A percentile compares a stretch with the other conserved stretches of the same genome.
Conservation (phyloP, 2,329 filamentous ascomycete species). For the Myriosclerotinia curreyana region DNA sequence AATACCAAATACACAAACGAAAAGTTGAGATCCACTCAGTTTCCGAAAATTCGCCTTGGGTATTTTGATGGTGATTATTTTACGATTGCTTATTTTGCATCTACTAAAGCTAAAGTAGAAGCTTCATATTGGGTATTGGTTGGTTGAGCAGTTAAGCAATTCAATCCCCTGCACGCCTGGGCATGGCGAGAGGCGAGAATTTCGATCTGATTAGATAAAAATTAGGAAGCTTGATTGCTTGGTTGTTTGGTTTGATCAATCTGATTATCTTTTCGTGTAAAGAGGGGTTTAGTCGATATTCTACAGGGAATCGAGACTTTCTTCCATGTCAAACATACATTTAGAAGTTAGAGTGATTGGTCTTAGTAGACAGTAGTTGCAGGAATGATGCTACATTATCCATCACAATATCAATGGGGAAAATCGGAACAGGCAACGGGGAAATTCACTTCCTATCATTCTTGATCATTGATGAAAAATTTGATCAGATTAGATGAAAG, state of each 20-base stretch:
- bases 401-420: too few relatives aligned
- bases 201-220: conserved; percentile 11
- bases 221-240: too few relatives aligned
- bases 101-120: too few relatives aligned
- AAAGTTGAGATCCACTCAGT: not conserved
- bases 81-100: too few relatives aligned
- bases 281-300: too few relatives aligned
- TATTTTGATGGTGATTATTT: not conserved
- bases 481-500: conserved; percentile 17
- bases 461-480: conserved; percentile 11
- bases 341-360: too few relatives aligned
- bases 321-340: too few relatives aligned
- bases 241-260: not conserved
- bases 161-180: not conserved
- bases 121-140: too few relatives aligned
- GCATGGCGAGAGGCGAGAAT: not conserved
- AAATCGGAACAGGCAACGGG: not conserved
- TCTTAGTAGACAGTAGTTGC: too few relatives aligned
- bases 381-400: too few relatives aligned
- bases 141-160: too few relatives aligned
- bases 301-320: too few relatives aligned
- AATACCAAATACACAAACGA: not conserved
- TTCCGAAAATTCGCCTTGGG: not conserved
- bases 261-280: not conserved
- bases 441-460: not conserved